phyloP scores from a whole-genome alignment of 805 yeast genomes.

The Ascoidea rubescens region DNA sequence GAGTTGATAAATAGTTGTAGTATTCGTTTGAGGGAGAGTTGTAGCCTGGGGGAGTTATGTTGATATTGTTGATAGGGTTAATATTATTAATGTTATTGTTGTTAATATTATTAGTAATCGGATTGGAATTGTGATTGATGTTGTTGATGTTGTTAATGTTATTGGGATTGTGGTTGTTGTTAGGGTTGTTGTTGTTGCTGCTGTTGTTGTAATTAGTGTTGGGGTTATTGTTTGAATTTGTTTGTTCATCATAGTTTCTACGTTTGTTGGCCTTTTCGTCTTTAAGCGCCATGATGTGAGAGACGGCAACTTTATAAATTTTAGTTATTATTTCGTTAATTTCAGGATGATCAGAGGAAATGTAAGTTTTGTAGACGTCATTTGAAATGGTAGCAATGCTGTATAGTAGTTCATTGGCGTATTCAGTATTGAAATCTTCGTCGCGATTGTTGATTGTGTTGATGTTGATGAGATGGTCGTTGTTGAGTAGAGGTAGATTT shows the following conservation, averaged over 20 bases:
- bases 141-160: too few species aligned
- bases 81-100: too few species aligned
- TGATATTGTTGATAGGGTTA: too few species aligned
- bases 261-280: slow-evolving; percentile 6
- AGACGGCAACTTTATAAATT: slow-evolving; percentile 7
- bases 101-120: too few species aligned
- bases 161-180: not conserved
- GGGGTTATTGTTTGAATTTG: not conserved
- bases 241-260: not conserved
- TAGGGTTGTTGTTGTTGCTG: not conserved
- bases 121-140: too few species aligned
- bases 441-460: slow-evolving; percentile 1
- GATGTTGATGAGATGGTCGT: not conserved
- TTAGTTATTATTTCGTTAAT: slow-evolving; percentile 6
- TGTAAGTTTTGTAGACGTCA: slow-evolving; percentile 7
- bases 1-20: not conserved
- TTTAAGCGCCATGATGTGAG: slow-evolving; percentile 10
- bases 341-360: slow-evolving; percentile 7
- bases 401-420: slow-evolving; percentile 5
- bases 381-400: slow-evolving; percentile 8
- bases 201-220: too few species aligned
- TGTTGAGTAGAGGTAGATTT: not conserved
- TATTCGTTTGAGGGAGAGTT: not conserved
- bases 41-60: too few species aligned
- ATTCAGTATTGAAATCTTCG: not conserved